Percentiles rank a stretch among this genome's conserved stretches.
phyloP scores from a whole-genome alignment of 73 alveolate genomes.

The Paramecium octaurelia region DNA sequence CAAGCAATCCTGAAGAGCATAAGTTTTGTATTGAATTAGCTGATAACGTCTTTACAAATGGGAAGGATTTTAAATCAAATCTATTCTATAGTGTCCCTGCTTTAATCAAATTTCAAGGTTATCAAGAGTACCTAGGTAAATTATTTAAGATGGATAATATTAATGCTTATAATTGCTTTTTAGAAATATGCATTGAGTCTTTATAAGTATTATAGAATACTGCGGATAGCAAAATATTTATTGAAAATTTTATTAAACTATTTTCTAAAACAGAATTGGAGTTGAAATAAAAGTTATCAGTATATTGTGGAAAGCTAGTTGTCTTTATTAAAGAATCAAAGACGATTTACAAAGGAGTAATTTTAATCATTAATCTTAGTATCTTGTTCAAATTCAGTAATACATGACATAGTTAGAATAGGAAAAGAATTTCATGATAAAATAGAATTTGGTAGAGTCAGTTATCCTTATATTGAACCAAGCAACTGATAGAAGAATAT shows the following conservation, averaged over 20 bases:
- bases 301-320: neutral
- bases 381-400: neutral
- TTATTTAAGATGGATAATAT: neutral
- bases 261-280: neutral
- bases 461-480: neutral
- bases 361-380: neutral
- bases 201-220: neutral
- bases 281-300: neutral
- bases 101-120: neutral
- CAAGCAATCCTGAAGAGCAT: neutral
- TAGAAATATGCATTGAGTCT: neutral
- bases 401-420: neutral
- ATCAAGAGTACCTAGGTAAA: neutral
- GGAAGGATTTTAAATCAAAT: conserved; percentile 37
- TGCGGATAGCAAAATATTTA: neutral
- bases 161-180: neutral
- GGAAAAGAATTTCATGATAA: neutral
- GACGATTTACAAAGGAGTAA: neutral
- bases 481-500: neutral
- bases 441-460: neutral
- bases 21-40: neutral
- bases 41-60: neutral
- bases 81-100: neutral
- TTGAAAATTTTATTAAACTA: neutral
- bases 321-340: conserved; percentile 2